Conservation (phyloP, 495 filamentous ascomycete genomes). For the Neurospora africana region DNA sequence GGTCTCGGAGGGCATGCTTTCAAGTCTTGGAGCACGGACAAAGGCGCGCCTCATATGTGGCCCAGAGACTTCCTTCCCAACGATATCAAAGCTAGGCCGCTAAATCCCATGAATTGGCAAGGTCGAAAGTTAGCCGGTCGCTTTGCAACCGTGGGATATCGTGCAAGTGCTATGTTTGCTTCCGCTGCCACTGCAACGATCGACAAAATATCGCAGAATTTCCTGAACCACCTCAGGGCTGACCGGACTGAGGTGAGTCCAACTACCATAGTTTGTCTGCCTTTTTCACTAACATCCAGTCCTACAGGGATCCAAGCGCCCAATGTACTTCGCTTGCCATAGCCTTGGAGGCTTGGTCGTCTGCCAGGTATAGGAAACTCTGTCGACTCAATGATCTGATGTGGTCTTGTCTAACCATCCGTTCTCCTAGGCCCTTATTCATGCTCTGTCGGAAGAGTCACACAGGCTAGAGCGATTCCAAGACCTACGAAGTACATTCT, state of each 20-base stretch:
- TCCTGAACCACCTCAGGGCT: neutral
- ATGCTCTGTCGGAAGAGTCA: neutral
- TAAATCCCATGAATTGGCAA: neutral
- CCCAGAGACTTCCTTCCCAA: slow-evolving; percentile 8
- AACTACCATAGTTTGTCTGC: neutral
- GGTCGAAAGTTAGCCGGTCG: slow-evolving; percentile 1
- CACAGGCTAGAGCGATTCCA: neutral
- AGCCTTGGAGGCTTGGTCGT: slow-evolving; percentile 9
- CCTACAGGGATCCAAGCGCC: slow-evolving; percentile 3
- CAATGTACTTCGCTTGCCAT: slow-evolving; percentile 12
- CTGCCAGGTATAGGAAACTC: slow-evolving; percentile 3
- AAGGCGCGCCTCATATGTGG: slow-evolving; percentile 7
- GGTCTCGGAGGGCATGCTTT: slow-evolving; percentile 13
- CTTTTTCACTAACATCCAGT: neutral
- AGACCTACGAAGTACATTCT: neutral
- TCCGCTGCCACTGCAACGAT: slow-evolving; percentile 8
- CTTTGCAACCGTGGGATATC: slow-evolving; percentile 9
- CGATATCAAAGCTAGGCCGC: slow-evolving; percentile 1
- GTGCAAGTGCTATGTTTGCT: neutral
- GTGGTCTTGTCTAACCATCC: neutral
- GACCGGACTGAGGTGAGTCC: slow-evolving; percentile 7
- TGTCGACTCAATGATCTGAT: neutral
- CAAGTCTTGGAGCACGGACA: slow-evolving; percentile 7
- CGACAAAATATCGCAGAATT: slow-evolving; percentile 6
- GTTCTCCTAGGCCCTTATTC: slow-evolving; percentile 4